Percentiles rank a stretch among this genome's conserved stretches.
These are phyloP conservation scores for Claviceps pusilla DNA, from an alignment of 2,329 filamentous ascomycete genomes.

Conservation along the genomic window DNA sequence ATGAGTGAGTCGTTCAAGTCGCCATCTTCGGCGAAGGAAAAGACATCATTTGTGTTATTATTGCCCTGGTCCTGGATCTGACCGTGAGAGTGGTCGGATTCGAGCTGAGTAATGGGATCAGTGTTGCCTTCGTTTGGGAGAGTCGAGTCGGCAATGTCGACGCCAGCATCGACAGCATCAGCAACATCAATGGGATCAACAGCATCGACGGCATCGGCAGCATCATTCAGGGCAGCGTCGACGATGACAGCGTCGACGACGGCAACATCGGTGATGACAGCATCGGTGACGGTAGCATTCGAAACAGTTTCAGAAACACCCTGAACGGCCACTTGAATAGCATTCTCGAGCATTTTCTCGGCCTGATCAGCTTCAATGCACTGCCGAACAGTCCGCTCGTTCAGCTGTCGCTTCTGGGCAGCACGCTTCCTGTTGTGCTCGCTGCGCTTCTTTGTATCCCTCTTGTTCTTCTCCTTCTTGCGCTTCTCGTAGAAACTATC, in stretches of 20 bases:
- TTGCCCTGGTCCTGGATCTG: not conserved
- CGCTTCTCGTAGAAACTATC: slow-evolving; percentile 1
- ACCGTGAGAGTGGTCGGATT: not conserved
- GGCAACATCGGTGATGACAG: no score
- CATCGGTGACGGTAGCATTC: not conserved
- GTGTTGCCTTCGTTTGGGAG: not conserved
- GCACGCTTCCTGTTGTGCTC: slow-evolving; percentile 3
- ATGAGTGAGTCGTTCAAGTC: not conserved
- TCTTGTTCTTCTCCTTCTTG: not conserved
- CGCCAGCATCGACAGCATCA: not conserved
- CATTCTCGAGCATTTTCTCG: not conserved
- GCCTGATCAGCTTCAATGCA: not conserved
- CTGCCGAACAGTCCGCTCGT: slow-evolving; percentile 3
- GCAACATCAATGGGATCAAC: not conserved
- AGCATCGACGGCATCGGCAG: no score
- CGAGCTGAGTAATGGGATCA: not conserved
- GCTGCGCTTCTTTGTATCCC: not conserved
- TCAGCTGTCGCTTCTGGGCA: slow-evolving; percentile 3
- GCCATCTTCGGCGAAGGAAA: not conserved
- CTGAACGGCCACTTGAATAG: not conserved
- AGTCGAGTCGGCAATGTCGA: not conserved
- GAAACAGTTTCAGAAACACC: not conserved
- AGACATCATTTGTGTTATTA: not conserved
- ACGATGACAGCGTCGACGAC: not conserved
- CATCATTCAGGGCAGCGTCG: not conserved